Conservation (phyloP, 495 filamentous ascomycete species). For the Trichocladium uniseriatum region DNA sequence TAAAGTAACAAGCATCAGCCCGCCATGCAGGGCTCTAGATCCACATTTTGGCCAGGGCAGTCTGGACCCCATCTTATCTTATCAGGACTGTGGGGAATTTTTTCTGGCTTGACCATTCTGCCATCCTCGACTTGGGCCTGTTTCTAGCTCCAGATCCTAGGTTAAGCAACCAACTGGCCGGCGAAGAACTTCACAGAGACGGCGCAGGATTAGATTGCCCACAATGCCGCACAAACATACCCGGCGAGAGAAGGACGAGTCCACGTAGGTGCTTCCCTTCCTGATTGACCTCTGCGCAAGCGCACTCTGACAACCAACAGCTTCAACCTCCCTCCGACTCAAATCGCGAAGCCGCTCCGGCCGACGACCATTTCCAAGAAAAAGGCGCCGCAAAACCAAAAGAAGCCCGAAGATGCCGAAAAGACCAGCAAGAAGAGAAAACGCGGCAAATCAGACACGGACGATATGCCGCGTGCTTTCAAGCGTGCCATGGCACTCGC, state of each 20-base stretch:
- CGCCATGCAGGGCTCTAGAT: too few relatives aligned
- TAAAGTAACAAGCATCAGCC: too few relatives aligned
- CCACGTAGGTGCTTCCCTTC: slow-evolving; percentile 28
- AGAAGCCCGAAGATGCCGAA: slow-evolving; percentile 16
- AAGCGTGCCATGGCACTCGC: slow-evolving; percentile 66
- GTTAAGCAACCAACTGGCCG: too few relatives aligned
- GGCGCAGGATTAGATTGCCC: too few relatives aligned
- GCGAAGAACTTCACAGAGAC: too few relatives aligned
- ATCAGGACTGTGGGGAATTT: slow-evolving; percentile 3
- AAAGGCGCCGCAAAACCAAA: slow-evolving; percentile 16
- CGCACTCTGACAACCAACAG: slow-evolving; percentile 27
- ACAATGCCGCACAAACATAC: slow-evolving; percentile 84
- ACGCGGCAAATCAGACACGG: slow-evolving; percentile 39
- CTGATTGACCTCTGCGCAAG: neutral
- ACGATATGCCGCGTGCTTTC: slow-evolving; percentile 86
- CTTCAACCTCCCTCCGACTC: slow-evolving; percentile 67
- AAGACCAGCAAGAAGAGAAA: slow-evolving; percentile 33
- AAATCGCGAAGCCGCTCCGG: slow-evolving; percentile 60
- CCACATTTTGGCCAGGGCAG: too few relatives aligned
- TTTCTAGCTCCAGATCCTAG: too few relatives aligned
- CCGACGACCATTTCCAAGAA: slow-evolving; percentile 37
- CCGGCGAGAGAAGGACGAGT: slow-evolving; percentile 43
- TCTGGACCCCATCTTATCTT: neutral
- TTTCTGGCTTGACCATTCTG: neutral
- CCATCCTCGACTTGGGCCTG: too few relatives aligned